A percentile compares a stretch with the other conserved stretches of the same genome.
Conservation (phyloP, 2,329 filamentous ascomycete genomes). For the Salinomyces thailandicus region DNA sequence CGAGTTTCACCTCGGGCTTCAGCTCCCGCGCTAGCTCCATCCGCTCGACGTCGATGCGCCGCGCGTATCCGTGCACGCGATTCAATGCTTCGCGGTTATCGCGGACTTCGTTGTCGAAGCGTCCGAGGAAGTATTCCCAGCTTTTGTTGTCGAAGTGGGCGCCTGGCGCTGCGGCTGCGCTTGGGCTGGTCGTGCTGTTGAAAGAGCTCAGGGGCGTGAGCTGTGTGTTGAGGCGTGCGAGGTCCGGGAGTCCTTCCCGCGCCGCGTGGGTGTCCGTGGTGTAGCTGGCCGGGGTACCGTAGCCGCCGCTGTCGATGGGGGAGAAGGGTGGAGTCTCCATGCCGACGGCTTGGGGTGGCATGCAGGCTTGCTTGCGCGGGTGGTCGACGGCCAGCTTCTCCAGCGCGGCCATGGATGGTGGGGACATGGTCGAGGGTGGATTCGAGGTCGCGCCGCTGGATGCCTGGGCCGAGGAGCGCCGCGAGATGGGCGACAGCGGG, state of each 20-base stretch:
- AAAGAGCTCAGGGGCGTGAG: conserved; percentile 1
- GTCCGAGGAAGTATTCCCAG: conserved; percentile 22
- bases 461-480: conserved; percentile 1
- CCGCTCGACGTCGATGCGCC: conserved; percentile 18
- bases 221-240: background rate
- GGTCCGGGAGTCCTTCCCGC: conserved; percentile 4
- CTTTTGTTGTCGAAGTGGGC: conserved; percentile 19
- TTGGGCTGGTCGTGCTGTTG: background rate
- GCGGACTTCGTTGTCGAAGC: conserved; percentile 22
- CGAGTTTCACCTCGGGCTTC: conserved; percentile 11
- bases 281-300: conserved; percentile 12
- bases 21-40: conserved; percentile 12
- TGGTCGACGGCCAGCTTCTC: conserved; percentile 8
- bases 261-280: conserved; percentile 1
- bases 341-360: conserved; percentile 7
- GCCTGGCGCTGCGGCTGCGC: background rate
- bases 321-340: conserved; percentile 26
- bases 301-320: conserved; percentile 16
- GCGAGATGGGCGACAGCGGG: conserved; percentile 1
- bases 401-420: conserved; percentile 4
- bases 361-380: background rate
- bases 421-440: background rate
- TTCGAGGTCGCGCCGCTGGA: background rate
- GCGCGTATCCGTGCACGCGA: conserved; percentile 31
- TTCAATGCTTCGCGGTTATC: conserved; percentile 30